Evolutionary conservation across 352 stramenopile species (phyloP).

Genomic region (Globisporangium sylvaticum): DNA sequence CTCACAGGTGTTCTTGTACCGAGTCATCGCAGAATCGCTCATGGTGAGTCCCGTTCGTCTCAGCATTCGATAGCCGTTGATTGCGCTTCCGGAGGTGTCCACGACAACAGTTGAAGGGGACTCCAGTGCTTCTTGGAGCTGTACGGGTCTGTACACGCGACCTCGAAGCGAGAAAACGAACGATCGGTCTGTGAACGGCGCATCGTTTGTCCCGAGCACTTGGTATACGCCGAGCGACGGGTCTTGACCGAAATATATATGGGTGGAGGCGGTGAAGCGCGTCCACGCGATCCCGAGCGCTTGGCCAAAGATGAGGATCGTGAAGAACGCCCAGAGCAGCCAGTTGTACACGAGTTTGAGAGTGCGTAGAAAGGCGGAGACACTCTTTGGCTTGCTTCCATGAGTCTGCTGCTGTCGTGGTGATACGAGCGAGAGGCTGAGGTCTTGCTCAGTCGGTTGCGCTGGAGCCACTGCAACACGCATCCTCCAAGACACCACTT

Average conservation of each 20-base stretch:
- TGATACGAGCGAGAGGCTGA: not conserved
- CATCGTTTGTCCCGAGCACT: not conserved
- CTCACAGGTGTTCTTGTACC: too few species aligned
- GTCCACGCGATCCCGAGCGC: not conserved
- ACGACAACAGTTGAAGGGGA: not conserved
- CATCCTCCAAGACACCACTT: not conserved
- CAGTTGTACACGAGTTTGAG: not conserved
- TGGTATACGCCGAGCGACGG: too few species aligned
- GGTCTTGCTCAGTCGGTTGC: not conserved
- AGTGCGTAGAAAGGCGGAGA: not conserved
- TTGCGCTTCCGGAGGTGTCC: not conserved
- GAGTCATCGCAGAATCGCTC: too few species aligned
- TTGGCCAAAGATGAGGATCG: not conserved
- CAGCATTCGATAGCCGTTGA: not conserved
- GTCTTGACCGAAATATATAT: not conserved
- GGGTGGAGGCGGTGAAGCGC: too few species aligned
- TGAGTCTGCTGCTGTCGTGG: not conserved
- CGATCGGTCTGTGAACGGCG: not conserved
- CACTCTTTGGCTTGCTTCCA: not conserved
- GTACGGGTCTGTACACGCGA: not conserved
- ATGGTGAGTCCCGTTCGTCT: too few species aligned
- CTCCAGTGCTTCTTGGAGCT: not conserved
- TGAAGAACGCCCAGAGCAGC: not conserved
- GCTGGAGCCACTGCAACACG: not conserved
- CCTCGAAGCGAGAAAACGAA: too few species aligned